phyloP scores from a whole-genome alignment of 208 protist species.

The Wallacemonas rigidus region DNA sequence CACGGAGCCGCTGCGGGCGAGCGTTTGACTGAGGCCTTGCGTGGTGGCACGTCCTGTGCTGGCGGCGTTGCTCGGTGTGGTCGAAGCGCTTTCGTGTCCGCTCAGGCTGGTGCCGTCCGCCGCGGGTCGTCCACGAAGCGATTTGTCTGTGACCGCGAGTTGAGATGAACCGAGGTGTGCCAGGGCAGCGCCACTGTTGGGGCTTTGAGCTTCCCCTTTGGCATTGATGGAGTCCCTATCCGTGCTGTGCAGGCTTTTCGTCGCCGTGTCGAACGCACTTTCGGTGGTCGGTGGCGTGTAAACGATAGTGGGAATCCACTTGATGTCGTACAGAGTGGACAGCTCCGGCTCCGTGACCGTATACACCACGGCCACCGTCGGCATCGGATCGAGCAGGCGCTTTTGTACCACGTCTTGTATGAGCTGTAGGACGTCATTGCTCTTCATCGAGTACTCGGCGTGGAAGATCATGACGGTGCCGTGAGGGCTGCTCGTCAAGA shows the following conservation, averaged over 20 bases:
- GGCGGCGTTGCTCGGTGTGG: background rate
- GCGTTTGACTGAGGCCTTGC: background rate
- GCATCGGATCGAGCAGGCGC: constrained; percentile 62
- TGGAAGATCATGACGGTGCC: constrained; percentile 85
- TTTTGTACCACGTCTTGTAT: constrained; percentile 63
- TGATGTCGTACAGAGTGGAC: constrained; percentile 68
- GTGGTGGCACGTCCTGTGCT: background rate
- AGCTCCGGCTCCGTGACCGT: constrained; percentile 84
- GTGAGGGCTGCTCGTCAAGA: constrained; percentile 43
- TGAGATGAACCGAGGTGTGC: too few species aligned
- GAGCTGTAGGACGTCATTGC: constrained; percentile 52
- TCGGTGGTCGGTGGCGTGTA: constrained; percentile 50
- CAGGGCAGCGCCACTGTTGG: background rate
- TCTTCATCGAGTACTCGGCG: constrained; percentile 73
- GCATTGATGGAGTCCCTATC: background rate
- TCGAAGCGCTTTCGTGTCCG: background rate
- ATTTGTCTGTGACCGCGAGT: too few species aligned
- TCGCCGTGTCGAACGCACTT: constrained; percentile 11
- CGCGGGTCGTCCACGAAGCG: too few species aligned
- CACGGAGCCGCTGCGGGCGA: constrained; percentile 1
- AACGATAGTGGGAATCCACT: constrained; percentile 86
- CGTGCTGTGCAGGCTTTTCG: background rate
- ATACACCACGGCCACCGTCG: constrained; percentile 77
- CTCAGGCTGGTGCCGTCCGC: background rate
- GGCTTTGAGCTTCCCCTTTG: background rate